These are phyloP conservation scores for Oryza nivara DNA, from an alignment of 176 grass and related monocot genomes.

Conservation along the genomic window DNA sequence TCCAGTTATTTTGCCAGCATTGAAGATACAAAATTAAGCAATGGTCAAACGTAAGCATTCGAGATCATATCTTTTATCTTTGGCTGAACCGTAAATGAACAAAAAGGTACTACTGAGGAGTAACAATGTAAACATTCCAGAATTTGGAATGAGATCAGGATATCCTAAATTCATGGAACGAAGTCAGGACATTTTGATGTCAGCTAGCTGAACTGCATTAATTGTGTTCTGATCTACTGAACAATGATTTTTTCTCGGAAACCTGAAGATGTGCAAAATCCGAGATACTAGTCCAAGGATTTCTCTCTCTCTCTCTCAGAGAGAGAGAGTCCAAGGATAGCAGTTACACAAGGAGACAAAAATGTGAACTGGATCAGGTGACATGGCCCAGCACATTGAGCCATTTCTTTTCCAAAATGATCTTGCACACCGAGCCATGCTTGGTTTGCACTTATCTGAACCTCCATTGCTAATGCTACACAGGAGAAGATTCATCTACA, in stretches of 20 bases:
- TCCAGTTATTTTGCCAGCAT: background rate
- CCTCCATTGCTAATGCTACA: background rate
- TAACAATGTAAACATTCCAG: background rate
- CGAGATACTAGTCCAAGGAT: background rate
- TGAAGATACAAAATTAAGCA: background rate
- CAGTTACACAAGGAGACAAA: conserved; percentile 18
- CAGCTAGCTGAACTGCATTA: background rate
- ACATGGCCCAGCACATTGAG: background rate
- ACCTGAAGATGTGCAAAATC: background rate
- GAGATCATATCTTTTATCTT: background rate
- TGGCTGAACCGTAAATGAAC: background rate
- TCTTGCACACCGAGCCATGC: background rate
- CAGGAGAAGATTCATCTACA: background rate
- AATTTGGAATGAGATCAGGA: background rate
- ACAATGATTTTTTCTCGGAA: background rate
- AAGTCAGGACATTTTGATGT: no score
- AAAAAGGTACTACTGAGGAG: background rate
- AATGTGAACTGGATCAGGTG: background rate
- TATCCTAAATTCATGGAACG: background rate
- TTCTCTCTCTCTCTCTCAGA: background rate
- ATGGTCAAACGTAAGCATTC: background rate
- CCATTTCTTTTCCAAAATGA: no score
- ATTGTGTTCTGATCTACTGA: background rate
- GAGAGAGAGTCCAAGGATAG: background rate
- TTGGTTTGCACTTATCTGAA: background rate